Evolutionary conservation across 345 rosid species (phyloP), one percentile per base, ranked within the genome.

Genomic region (Eucalyptus sp.): DNA sequence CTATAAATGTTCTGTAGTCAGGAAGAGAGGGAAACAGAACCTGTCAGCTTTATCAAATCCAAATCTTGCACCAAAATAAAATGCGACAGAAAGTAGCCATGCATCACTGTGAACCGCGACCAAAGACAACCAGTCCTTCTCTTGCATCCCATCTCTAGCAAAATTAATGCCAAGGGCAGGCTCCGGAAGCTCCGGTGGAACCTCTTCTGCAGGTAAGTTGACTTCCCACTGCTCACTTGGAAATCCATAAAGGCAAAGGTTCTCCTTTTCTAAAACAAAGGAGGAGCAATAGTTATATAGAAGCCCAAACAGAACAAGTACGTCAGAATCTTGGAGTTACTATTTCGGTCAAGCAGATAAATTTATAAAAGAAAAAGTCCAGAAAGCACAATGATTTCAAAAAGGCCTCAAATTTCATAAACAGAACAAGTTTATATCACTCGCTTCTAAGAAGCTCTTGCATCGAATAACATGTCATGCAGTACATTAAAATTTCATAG

Each of bases 61-160:
- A 62, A 94, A 93, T 89, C 95, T 89, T 79, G 96, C 92, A 87
- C 95, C 95, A 89, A 93, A 93, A 91, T 94, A 94, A 84, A 94
- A 93, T 79, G 96, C 95, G 33, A 94, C 95, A 79, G 94, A 90
- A 91, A 93, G 94, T 85, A 94, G 87, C 96, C 96, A 94, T 8
- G 95, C 93, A 91, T 94, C 96, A 54, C 96, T 92, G 62, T 93
- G 96, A 87, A 94, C 95, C 31, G 95, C 94, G 68, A 94, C 94
- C 89, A 94, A 92, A 80, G 95, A 92, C 86, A 94, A 81, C 95
- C 96, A 94, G 88, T 94, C 96, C 89, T 93, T 94, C 87, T 93
- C 94, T 92, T 92, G 95, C 96, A 94, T 94, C 90, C 96, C 95
- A 88, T 94, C 96, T 89, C 96, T 92, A 76, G 95, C 95, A 87